Evolutionary conservation across 805 yeast species (phyloP).

Genomic region (Candida stauntonica): DNA sequence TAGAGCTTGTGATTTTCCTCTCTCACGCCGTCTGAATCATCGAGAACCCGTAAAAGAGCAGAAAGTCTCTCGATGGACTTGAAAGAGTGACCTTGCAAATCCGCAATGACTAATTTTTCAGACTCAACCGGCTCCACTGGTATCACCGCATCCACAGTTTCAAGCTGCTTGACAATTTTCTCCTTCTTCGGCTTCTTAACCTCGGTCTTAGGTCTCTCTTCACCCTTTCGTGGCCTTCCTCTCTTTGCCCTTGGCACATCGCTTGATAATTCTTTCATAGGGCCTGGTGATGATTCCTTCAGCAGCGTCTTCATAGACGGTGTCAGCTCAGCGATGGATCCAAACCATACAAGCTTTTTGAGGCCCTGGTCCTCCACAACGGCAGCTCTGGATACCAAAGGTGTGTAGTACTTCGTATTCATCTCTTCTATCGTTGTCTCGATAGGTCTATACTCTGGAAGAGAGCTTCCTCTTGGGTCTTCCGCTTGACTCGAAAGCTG

Average conservation of each 20-base stretch:
- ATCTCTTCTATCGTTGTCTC: slow-evolving; percentile 17
- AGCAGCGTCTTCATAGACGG: slow-evolving; percentile 7
- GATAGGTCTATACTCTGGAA: slow-evolving; percentile 19
- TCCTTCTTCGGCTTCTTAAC: slow-evolving; percentile 11
- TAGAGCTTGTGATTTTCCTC: slow-evolving; percentile 19
- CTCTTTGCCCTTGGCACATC: slow-evolving; percentile 16
- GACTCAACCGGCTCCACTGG: slow-evolving; percentile 2
- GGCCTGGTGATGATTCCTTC: slow-evolving; percentile 2
- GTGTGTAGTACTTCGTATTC: slow-evolving; percentile 23
- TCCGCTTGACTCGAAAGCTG: slow-evolving; percentile 27
- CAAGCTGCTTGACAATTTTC: slow-evolving; percentile 2
- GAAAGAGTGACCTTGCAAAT: slow-evolving; percentile 38
- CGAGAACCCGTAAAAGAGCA: slow-evolving; percentile 38
- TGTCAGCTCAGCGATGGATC: slow-evolving; percentile 2
- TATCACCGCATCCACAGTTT: background rate
- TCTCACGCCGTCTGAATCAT: slow-evolving; percentile 42
- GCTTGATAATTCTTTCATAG: background rate
- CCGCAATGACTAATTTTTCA: slow-evolving; percentile 23
- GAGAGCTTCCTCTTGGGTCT: slow-evolving; percentile 28
- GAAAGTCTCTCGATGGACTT: slow-evolving; percentile 41
- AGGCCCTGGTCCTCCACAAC: slow-evolving; percentile 6
- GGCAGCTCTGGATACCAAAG: slow-evolving; percentile 21
- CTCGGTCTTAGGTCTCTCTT: slow-evolving; percentile 14
- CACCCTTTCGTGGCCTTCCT: slow-evolving; percentile 27
- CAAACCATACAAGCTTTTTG: slow-evolving; percentile 16